Conservation (phyloP, 2,329 filamentous ascomycete species). For the Fusarium sp. region DNA sequence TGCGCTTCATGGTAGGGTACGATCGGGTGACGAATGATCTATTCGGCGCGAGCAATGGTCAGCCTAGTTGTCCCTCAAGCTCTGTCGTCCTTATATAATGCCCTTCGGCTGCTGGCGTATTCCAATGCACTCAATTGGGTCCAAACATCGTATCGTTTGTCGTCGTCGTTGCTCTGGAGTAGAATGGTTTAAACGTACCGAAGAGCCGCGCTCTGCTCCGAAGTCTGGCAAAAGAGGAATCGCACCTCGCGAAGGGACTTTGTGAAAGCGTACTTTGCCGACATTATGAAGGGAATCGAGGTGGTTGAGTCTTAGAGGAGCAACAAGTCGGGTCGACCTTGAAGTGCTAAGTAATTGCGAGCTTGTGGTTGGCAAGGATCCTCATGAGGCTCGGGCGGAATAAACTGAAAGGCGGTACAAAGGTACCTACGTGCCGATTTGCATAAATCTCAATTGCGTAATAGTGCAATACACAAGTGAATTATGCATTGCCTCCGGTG, state of each 20-base stretch:
- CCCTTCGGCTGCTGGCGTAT: not conserved
- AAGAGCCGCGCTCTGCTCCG: conserved; percentile 87
- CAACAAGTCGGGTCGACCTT: conserved; percentile 17
- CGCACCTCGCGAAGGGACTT: conserved; percentile 93
- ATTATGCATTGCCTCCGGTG: conserved; percentile 34
- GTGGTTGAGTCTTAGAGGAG: conserved; percentile 1
- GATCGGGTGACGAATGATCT: conserved; percentile 91
- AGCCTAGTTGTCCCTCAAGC: conserved; percentile 10
- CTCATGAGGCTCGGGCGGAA: conserved; percentile 38
- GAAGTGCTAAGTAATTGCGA: conserved; percentile 44
- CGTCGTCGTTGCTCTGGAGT: not conserved
- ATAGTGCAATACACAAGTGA: conserved; percentile 12
- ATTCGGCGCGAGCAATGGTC: conserved; percentile 13
- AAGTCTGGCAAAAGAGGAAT: conserved; percentile 97
- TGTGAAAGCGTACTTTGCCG: conserved; percentile 90
- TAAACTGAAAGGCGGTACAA: conserved; percentile 28
- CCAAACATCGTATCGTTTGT: not conserved
- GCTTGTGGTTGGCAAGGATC: conserved; percentile 47
- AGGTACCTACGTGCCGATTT: not conserved
- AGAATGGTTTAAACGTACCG: conserved; percentile 68
- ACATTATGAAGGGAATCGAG: conserved; percentile 68
- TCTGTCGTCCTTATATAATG: not conserved
- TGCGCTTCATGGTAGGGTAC: conserved; percentile 99
- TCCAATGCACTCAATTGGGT: conserved; percentile 28
- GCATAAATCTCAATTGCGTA: conserved; percentile 21